Evolutionary conservation across 805 yeast genomes (phyloP), one percentile per base, ranked within the genome.

Genomic region (Metschnikowia baotianmanensis): DNA sequence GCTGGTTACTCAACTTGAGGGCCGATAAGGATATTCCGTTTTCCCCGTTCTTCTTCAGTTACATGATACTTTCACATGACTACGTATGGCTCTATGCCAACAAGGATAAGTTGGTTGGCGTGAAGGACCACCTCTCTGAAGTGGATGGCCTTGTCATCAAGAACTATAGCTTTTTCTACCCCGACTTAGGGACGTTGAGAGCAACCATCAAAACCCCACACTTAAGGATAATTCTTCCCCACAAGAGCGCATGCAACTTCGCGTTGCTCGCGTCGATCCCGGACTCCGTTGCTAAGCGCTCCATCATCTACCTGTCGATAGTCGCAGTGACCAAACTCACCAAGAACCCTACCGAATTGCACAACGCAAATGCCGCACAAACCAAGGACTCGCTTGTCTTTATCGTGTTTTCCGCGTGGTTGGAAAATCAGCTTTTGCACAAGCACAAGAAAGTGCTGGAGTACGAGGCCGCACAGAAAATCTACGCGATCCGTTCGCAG

Each of bases 1-100:
- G 96, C 6, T 90, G 96, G 96, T 64, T 89, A 31, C 75, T 89
- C 57, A 91, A 91, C 57, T 65, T 91, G 41, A 78, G 99, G 48
- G 86, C 90, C 5, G 76, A 62, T 34, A 45, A 74, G 17, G 98
- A 91, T 59, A 82, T 91, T 43, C 82, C 82, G 4, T 91, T 75
- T 58, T 83, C 83, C 55, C 97, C 98, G 0, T 91, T 89, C 2
- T 93, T 91, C 59, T 88, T 80, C 62, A 71, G 90, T 7, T 85
- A 81, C 52, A 67, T 78, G 1, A 57, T 75, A 1, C 45, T 71
- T 15, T 52, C 63, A 7, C 27, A 43, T 16, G 48, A 65, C 2
- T 50, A 55, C 3, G 76, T 80, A 2, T 54, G 57, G 4, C 63
- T 87, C 12, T 87, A 82, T 56, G 65, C 81, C 6, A 77, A 83